phyloP scores from a whole-genome alignment of 768 basidiomycete genomes.

The Hydnum rufescens region DNA sequence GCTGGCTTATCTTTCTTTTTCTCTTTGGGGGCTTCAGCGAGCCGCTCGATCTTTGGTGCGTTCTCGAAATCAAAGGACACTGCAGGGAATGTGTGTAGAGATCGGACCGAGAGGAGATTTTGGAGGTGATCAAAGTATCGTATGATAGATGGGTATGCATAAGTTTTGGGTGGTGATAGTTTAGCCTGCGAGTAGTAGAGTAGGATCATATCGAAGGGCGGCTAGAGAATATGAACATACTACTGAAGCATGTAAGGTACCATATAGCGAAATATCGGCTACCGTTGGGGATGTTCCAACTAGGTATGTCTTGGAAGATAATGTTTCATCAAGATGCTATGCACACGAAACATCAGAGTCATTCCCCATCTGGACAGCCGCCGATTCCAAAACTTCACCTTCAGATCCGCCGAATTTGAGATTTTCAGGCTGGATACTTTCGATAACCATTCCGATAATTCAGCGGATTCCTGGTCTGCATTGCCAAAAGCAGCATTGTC shows the following conservation, averaged over 20 bases:
- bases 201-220: not conserved
- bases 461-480: too few species aligned
- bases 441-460: too few species aligned
- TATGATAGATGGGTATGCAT: conserved; percentile 60
- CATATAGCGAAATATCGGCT: conserved; percentile 83
- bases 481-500: too few species aligned
- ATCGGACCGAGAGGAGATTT: conserved; percentile 38
- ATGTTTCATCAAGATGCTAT: conserved; percentile 53
- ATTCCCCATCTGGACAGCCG: too few species aligned
- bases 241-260: conserved; percentile 61
- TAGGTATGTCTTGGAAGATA: conserved; percentile 66
- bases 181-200: conserved; percentile 30
- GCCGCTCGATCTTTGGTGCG: conserved; percentile 57
- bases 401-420: too few species aligned
- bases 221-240: conserved; percentile 27
- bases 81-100: conserved; percentile 29
- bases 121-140: conserved; percentile 96
- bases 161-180: conserved; percentile 51
- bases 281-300: conserved; percentile 69
- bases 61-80: conserved; percentile 54
- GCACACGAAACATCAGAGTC: too few species aligned
- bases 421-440: too few species aligned
- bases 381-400: too few species aligned
- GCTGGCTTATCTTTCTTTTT: conserved; percentile 52
- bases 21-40: conserved; percentile 45